Conservation (phyloP, 257 asterid genomes). For the Capsicum rhomboideum region DNA sequence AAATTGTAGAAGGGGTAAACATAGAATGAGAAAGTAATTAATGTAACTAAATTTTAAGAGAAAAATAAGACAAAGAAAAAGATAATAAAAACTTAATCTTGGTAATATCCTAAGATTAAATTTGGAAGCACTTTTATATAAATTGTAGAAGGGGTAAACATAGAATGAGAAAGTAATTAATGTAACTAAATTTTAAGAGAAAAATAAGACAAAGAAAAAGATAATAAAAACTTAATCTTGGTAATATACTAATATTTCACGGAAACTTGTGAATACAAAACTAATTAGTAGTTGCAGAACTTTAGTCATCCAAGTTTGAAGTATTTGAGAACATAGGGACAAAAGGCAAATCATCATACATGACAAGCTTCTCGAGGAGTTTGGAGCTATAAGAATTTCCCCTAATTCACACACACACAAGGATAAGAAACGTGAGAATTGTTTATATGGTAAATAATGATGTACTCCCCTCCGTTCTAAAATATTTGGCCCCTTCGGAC, state of each 20-base stretch:
- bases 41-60: background rate
- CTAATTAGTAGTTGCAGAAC: background rate
- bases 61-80: background rate
- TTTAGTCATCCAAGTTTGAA: background rate
- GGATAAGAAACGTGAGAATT: too few species aligned
- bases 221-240: background rate
- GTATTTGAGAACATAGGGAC: background rate
- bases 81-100: background rate
- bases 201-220: background rate
- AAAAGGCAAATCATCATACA: too few species aligned
- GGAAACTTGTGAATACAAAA: background rate
- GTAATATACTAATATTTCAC: background rate
- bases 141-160: background rate
- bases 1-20: background rate
- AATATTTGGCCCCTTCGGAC: too few species aligned
- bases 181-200: background rate
- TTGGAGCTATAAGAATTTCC: background rate
- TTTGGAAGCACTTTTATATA: background rate
- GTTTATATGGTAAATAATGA: too few species aligned
- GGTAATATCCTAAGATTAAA: background rate
- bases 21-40: background rate
- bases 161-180: background rate
- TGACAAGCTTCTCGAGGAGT: background rate
- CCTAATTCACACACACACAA: too few species aligned
- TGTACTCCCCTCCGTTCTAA: too few species aligned